Evolutionary conservation across 1,284 basidiomycete species (phyloP), one percentile per base, ranked within the genome.

Genomic region (Acaromyces ingoldii): DNA sequence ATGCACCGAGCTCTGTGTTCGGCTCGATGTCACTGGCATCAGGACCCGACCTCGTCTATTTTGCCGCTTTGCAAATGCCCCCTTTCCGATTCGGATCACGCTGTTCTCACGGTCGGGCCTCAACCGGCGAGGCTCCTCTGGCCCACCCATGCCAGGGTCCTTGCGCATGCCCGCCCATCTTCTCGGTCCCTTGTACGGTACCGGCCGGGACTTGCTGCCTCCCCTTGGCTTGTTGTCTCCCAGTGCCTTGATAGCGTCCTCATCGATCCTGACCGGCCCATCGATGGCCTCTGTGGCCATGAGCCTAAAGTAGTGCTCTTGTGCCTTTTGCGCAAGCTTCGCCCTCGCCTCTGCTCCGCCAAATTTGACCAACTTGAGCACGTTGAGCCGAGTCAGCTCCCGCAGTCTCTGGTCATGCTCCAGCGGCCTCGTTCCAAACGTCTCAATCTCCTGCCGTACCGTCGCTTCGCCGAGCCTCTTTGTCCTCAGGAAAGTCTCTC

Each of bases 71-170:
- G 71, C 71, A 49, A 68, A 73, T 1, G 56, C 57, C 24, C 71
- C 71, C 53, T 72, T 72, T 21, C 63, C 63, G 22, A 73, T 57
- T 10, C 71, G 65, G 45, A 73, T 58, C 33, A 72, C 71, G 30
- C 63, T 67, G 50, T 70, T 69, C 24, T 63, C 55, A 7, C 55
- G 53, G 15, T 9, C 17, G 2, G 54, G 55, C 24, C 43, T 41
- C 9, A 54, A 22, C 1, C 31, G 28, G 26, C 47, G 41, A 22
- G 47, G 31, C 26, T 45, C 42, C 11, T 45, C 42, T 29, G 42
- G 42, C 6, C 42, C 42, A 45, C 25, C 26, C 26, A 31, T 28
- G 15, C 19, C 17, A 4, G 19, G 17, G n/a, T 45, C 25, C 25
- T 45, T 45, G 19, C 25, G 3, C 42, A 45, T 45, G 30, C 42